Conservation (phyloP, 176 grass and related monocot genomes). For the Carex littledalei region DNA sequence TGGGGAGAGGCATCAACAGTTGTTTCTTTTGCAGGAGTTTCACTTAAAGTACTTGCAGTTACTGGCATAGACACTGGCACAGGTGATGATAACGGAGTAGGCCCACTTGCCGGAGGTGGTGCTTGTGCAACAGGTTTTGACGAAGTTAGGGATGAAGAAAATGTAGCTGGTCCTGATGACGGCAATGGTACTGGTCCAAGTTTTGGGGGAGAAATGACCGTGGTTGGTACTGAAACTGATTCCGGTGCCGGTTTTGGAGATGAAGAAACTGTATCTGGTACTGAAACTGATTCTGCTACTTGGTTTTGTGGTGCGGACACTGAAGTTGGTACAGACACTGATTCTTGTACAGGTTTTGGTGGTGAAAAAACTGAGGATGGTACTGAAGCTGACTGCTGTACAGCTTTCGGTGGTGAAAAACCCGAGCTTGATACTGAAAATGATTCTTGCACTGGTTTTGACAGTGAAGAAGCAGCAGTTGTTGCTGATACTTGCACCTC, state of each 20-base stretch:
- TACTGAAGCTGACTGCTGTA: not conserved
- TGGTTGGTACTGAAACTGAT: slow-evolving; percentile 24
- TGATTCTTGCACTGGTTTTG: not conserved
- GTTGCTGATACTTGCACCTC: no score
- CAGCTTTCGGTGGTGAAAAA: not conserved
- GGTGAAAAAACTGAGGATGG: not conserved
- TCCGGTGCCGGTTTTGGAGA: slow-evolving; percentile 14
- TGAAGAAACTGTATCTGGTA: not conserved
- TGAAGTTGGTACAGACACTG: not conserved
- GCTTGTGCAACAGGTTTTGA: slow-evolving; percentile 14
- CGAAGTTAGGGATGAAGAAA: slow-evolving; percentile 36
- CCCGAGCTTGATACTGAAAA: not conserved
- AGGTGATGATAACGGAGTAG: slow-evolving; percentile 33
- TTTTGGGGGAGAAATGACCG: slow-evolving; percentile 27
- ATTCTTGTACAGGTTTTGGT: slow-evolving; percentile 4
- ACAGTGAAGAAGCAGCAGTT: no score
- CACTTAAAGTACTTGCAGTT: slow-evolving; percentile 29
- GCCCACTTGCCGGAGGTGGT: slow-evolving; percentile 34
- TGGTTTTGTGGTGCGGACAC: not conserved
- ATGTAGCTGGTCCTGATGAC: slow-evolving; percentile 36
- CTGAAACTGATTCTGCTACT: slow-evolving; percentile 9
- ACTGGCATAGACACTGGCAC: slow-evolving; percentile 26
- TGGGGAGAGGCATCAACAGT: slow-evolving; percentile 25
- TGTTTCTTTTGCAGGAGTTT: no score
- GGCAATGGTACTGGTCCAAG: slow-evolving; percentile 26